phyloP scores from a whole-genome alignment of 257 asterid genomes.

The Przewalskia tangutica region DNA sequence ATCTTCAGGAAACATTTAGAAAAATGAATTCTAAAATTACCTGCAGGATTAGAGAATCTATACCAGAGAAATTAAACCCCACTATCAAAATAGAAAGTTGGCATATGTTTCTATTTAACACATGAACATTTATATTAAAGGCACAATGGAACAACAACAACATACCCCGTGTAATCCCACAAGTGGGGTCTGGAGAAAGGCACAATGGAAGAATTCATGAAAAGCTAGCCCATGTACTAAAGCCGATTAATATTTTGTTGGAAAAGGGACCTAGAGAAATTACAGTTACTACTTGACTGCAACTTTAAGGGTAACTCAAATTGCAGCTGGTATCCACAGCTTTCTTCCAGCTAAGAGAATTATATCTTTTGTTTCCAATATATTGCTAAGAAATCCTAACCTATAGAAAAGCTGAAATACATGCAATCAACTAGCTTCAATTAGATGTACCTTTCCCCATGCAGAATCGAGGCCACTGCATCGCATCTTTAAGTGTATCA shows the following conservation, averaged over 20 bases:
- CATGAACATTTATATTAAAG: not conserved
- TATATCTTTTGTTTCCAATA: not conserved
- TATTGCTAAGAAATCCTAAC: not conserved
- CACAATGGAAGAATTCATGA: not conserved
- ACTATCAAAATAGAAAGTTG: not conserved
- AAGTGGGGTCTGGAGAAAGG: not conserved
- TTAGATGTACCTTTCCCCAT: slow-evolving; percentile 85
- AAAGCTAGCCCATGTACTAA: not conserved
- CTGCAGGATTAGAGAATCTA: not conserved
- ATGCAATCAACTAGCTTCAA: not conserved
- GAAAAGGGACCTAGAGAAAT: not conserved
- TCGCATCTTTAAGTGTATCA: slow-evolving; percentile 97
- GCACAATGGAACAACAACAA: not conserved
- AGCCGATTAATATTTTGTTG: not conserved
- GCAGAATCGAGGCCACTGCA: slow-evolving; percentile 81
- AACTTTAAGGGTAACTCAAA: not conserved
- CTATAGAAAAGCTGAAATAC: not conserved
- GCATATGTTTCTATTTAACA: not conserved
- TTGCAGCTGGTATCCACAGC: not conserved
- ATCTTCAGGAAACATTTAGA: not conserved
- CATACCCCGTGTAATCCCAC: too few species aligned
- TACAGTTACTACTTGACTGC: not conserved
- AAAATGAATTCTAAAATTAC: not conserved
- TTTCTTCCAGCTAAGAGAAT: not conserved
- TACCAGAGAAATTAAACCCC: not conserved